Base-by-base conservation (phyloP, 345 rosid genomes). In the Linum tenue region DNA sequence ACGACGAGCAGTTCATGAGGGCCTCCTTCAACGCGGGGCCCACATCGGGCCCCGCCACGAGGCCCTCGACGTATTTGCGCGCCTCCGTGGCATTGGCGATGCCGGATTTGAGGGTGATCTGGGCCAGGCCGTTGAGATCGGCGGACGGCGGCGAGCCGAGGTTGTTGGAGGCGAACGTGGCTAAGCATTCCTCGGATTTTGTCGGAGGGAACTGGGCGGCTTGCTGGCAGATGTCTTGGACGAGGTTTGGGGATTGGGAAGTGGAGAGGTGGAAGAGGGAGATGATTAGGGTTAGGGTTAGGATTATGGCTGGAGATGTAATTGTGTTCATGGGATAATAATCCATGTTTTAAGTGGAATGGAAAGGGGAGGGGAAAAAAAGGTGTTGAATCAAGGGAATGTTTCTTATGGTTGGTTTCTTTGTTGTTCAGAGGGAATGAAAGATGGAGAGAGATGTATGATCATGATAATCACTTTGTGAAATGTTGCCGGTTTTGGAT, bases 221-320 rank as follows among this genome's bases (percentile, higher is more conserved):
- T 42, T 15, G 9, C 3, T 43, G 8, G 66, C 66, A 63, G 4
- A 63, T 16, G 56, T 63, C 56, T 63, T 63, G 37, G n/a, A 63
- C 37, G 17, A 63, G 50, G 10, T 62, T 39, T n/a, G 51, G 14
- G 6, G 16, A 0, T 35, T 36, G 42, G 5, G 64, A 3, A 38
- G 48, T 14, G 3, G 64, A 62, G 10, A 9, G 64, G 41, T 37
- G n/a, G 11, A 57, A 37, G 60, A 57, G 60, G 22, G 38, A 15
- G 15, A 57, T 8, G 56, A 51, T 57, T 17, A 37, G 38, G 60
- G 60, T 3, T 44, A 44, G 7, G 51, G 31, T 22, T 22, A 44
- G 51, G 51, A 44, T 44, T 44, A 14, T 8, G 44, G 31, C 31
- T 22, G 31, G 31, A 22, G 1, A 22, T 22, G 31, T 22, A 22